Evolutionary conservation across 2,329 filamentous ascomycete species (phyloP).

Genomic region (Calonectria ilicicola): DNA sequence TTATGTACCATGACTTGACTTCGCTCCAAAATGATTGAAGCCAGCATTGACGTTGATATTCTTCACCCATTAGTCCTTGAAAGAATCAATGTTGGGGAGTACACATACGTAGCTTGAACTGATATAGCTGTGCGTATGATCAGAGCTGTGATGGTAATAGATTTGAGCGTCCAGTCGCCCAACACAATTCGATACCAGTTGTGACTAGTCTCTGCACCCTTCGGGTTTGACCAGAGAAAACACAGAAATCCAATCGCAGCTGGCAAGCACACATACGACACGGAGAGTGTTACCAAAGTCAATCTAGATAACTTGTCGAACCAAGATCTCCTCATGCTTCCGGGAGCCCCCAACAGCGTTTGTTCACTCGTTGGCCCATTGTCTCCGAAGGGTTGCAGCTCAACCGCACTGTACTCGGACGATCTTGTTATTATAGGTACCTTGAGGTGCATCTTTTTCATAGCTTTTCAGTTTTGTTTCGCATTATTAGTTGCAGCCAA

Average conservation of each 20-base stretch:
- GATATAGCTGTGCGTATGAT: conserved; percentile 2
- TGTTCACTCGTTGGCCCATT: background rate
- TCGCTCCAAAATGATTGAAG: conserved; percentile 12
- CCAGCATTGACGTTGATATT: conserved; percentile 11
- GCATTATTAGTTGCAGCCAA: background rate
- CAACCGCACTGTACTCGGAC: background rate
- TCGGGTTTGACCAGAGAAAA: conserved; percentile 7
- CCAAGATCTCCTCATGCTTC: background rate
- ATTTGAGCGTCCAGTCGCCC: background rate
- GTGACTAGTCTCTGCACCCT: background rate
- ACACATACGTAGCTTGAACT: background rate
- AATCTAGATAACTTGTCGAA: background rate
- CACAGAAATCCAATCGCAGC: background rate
- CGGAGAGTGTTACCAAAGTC: background rate
- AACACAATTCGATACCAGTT: conserved; percentile 2
- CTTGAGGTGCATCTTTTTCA: background rate
- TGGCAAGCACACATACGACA: background rate
- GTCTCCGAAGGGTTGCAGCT: background rate
- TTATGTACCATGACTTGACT: background rate
- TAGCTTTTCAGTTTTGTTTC: background rate
- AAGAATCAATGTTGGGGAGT: background rate
- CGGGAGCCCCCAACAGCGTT: background rate
- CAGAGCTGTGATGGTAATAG: conserved; percentile 3
- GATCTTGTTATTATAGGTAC: background rate
- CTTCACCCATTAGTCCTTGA: background rate